These are phyloP conservation scores for Pichia sp. DNA, from an alignment of 1,139 yeast genomes.

Conservation along the genomic window DNA sequence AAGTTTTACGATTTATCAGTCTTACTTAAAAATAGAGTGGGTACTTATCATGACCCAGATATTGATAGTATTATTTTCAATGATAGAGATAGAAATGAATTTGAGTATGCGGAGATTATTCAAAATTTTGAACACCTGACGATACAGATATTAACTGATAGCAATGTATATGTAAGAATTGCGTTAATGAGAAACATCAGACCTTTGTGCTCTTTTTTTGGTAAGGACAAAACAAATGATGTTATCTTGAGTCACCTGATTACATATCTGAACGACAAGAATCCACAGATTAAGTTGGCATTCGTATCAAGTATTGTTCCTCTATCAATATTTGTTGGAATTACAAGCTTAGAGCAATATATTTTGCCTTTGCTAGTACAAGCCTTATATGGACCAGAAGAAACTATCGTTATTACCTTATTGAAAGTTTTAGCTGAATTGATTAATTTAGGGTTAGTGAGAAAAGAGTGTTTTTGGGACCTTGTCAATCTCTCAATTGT, in stretches of 20 bases:
- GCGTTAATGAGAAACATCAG: constrained; percentile 65
- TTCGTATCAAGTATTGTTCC: constrained; percentile 76
- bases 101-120: constrained; percentile 28
- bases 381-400: constrained; percentile 78
- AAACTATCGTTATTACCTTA: constrained; percentile 73
- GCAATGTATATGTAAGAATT: constrained; percentile 60
- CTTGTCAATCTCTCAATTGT: constrained; percentile 45
- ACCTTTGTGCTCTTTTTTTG: constrained; percentile 77
- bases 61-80: constrained; percentile 32
- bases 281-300: constrained; percentile 61
- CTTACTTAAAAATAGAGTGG: constrained; percentile 41
- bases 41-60: constrained; percentile 34
- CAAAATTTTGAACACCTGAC: constrained; percentile 63
- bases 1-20: constrained; percentile 65
- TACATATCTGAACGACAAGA: constrained; percentile 81
- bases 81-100: constrained; percentile 30
- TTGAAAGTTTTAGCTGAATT: constrained; percentile 61
- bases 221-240: constrained; percentile 84
- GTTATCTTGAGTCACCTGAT: constrained; percentile 84
- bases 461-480: constrained; percentile 48
- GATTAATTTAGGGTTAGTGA: constrained; percentile 51
- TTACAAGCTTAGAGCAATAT: constrained; percentile 79
- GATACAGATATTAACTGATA: constrained; percentile 64
- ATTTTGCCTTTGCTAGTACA: constrained; percentile 80
- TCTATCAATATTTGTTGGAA: constrained; percentile 77